These are phyloP conservation scores for Dendrocalamus sinicus DNA, from an alignment of 176 grass and related monocot genomes.

Conservation along the genomic window DNA sequence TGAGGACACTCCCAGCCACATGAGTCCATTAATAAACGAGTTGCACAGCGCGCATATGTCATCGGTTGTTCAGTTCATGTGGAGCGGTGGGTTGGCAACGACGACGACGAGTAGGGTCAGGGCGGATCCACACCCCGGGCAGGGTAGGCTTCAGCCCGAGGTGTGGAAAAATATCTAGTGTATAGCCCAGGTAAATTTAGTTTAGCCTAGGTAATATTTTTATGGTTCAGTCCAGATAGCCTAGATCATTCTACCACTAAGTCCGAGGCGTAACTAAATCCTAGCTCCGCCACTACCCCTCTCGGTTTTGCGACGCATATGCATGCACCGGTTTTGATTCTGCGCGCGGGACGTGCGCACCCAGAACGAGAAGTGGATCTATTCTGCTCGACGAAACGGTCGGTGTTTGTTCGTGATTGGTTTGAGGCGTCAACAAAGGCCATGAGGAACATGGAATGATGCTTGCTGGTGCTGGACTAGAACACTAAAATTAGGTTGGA, in stretches of 20 bases:
- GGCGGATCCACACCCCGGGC: too few species aligned
- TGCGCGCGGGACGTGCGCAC: background rate
- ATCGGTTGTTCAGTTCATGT: background rate
- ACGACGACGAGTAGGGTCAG: too few species aligned
- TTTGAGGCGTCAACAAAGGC: background rate
- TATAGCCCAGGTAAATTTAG: too few species aligned
- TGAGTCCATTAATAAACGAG: constrained; percentile 17
- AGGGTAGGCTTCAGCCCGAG: too few species aligned
- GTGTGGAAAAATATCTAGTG: too few species aligned
- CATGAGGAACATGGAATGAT: constrained; percentile 4
- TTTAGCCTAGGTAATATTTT: too few species aligned
- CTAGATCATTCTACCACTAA: too few species aligned
- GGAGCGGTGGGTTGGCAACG: background rate
- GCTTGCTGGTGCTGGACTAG: background rate
- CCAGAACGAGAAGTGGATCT: background rate
- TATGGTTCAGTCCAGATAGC: too few species aligned
- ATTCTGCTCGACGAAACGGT: background rate
- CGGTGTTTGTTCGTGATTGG: background rate
- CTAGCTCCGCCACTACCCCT: too few species aligned
- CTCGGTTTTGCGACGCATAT: background rate
- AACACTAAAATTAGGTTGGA: background rate
- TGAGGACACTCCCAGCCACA: constrained; percentile 36
- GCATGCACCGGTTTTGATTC: background rate
- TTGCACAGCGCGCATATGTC: background rate
- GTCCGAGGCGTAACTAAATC: too few species aligned